phyloP scores from a whole-genome alignment of 345 rosid species.

The Physaria fendleri region DNA sequence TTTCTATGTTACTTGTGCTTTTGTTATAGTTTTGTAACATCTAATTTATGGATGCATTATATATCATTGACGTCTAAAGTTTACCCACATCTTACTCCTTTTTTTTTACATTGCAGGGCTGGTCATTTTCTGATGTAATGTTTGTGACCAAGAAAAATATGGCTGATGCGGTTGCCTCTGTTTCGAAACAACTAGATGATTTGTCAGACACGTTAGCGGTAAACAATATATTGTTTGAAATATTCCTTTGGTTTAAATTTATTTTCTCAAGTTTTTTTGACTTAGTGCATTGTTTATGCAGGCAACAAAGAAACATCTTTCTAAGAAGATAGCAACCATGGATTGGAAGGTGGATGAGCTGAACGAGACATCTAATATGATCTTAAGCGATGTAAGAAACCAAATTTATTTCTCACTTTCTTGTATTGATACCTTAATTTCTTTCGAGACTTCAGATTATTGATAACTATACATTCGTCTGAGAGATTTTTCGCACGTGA shows the following conservation, averaged over 20 bases:
- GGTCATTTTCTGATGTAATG: conserved; percentile 84
- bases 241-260: background rate
- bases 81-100: background rate
- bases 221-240: background rate
- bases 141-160: conserved; percentile 88
- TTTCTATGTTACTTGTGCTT: background rate
- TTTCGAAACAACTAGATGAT: conserved; percentile 79
- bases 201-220: conserved; percentile 71
- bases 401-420: background rate
- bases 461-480: background rate
- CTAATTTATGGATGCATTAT: background rate
- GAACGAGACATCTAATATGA: conserved; percentile 56
- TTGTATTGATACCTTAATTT: conserved; percentile 1
- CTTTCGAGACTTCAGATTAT: background rate
- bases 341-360: conserved; percentile 90
- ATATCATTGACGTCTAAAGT: background rate
- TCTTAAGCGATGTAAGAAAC: conserved; percentile 49
- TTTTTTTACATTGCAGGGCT: conserved; percentile 50
- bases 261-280: background rate
- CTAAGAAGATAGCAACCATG: conserved; percentile 64
- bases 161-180: conserved; percentile 66
- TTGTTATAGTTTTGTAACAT: background rate
- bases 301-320: conserved; percentile 80
- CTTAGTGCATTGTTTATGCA: conserved; percentile 29
- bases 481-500: background rate